Percentiles rank a stretch among this genome's conserved stretches.
Evolutionary conservation across 2,329 filamentous ascomycete genomes (phyloP).

Genomic region (Aspergillus ibericus): DNA sequence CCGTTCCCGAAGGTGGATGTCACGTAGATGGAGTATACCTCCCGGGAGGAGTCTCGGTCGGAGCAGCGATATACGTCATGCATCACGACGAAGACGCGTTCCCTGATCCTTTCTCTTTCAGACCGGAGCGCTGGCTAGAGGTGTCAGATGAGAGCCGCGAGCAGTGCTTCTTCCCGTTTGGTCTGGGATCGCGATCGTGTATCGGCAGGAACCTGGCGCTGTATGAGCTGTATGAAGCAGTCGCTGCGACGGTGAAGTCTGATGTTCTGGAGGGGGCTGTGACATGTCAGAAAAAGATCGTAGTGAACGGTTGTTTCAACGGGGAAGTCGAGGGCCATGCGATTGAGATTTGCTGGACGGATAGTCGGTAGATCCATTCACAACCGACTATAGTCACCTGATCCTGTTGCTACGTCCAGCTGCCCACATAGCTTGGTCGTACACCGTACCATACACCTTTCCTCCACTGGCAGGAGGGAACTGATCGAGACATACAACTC

Average conservation of each 20-base stretch:
- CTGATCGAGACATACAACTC: too few relatives aligned
- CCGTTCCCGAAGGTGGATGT: neutral
- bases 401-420: neutral
- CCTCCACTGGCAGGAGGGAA: too few relatives aligned
- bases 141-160: neutral
- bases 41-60: neutral
- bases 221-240: neutral
- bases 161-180: conserved; percentile 2
- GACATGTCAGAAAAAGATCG: neutral
- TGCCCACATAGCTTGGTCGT: too few relatives aligned
- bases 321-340: conserved; percentile 1
- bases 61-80: neutral
- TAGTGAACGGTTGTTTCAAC: conserved; percentile 3
- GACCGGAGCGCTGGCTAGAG: conserved; percentile 2
- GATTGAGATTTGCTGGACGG: neutral
- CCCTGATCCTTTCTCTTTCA: neutral
- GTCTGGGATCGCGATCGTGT: conserved; percentile 3
- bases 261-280: neutral
- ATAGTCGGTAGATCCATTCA: neutral
- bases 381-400: too few relatives aligned
- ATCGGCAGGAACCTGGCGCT: conserved; percentile 3
- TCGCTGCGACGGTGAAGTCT: neutral
- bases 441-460: too few relatives aligned
- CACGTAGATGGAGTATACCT: neutral
- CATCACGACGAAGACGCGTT: neutral